These are phyloP conservation scores for Phlyctochytrium planicorne DNA, from an alignment of 192 early-diverging fungal species.

Conservation along the genomic window DNA sequence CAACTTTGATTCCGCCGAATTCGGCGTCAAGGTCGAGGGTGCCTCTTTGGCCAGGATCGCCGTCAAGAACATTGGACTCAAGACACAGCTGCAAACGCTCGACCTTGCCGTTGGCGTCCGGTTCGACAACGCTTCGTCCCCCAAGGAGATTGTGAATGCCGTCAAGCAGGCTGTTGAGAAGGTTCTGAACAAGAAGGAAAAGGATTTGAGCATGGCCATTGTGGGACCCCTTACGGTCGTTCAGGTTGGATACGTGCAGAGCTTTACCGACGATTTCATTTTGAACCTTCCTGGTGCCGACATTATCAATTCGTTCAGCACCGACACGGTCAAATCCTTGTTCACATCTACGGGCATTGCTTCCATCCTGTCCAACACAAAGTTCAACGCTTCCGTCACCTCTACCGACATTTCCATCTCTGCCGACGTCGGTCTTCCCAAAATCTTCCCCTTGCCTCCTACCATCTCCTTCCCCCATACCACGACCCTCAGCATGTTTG, in stretches of 20 bases:
- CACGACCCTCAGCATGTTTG: slow-evolving; percentile 28
- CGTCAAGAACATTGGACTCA: slow-evolving; percentile 27
- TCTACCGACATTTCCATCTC: slow-evolving; percentile 17
- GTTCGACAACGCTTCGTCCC: slow-evolving; percentile 23
- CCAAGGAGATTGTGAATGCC: slow-evolving; percentile 19
- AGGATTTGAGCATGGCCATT: slow-evolving; percentile 25
- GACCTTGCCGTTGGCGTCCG: slow-evolving; percentile 29
- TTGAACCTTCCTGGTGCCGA: slow-evolving; percentile 29
- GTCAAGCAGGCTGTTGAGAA: slow-evolving; percentile 24
- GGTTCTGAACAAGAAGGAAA: slow-evolving; percentile 18
- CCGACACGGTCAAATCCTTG: not conserved
- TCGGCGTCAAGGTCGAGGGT: slow-evolving; percentile 32
- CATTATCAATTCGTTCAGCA: not conserved
- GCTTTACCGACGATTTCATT: slow-evolving; percentile 29
- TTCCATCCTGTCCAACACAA: not conserved
- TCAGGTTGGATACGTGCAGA: slow-evolving; percentile 23
- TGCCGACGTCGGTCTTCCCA: slow-evolving; percentile 23
- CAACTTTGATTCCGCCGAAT: slow-evolving; percentile 21
- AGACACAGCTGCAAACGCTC: slow-evolving; percentile 25
- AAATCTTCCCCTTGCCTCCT: slow-evolving; percentile 28
- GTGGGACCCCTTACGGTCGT: slow-evolving; percentile 31
- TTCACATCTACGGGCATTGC: slow-evolving; percentile 3
- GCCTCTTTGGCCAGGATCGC: slow-evolving; percentile 18
- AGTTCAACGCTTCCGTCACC: slow-evolving; percentile 18
- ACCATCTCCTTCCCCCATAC: slow-evolving; percentile 32